Base-by-base conservation (phyloP, 2,329 filamentous ascomycete genomes). In the Emericellopsis cladophorae region DNA sequence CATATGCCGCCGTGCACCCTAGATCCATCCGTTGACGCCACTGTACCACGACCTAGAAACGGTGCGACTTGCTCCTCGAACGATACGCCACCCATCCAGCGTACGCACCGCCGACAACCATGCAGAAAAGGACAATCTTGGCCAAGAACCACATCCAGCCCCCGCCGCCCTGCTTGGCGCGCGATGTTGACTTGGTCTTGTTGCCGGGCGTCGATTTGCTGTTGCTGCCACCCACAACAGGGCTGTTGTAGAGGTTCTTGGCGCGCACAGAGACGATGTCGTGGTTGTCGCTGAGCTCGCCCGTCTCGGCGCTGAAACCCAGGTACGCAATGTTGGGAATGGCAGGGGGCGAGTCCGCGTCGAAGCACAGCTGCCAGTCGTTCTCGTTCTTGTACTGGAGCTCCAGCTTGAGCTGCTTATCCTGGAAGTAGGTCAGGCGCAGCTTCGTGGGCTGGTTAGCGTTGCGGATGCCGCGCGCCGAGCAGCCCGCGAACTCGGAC, bases 221-320 rank as follows among this genome's bases (percentile, higher is more conserved):
- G 48, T 45, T 45, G 55, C 64, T 44, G 60, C 58, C 60, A 49
- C 51, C 59, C 40, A 57, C 55, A 40, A 68, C 64, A 52, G 67
- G 66, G 23, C 64, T 63, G 43, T 74, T 79, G 67, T 96, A 96
- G 46, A 98, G 68, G 62, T 95, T 98, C 69, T 83, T 84, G 43
- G 90, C 81, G 48, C 79, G 71, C 52, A 98, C 75, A 39, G 79
- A 83, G 58, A 96, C 79, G 61, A 98, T 93, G 65, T 98, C 92
- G 71, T 95, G 90, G 71, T 95, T 95, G 66, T 98, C 92, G 62
- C 81, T 87, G 49, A 98, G 76, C 68, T 98, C 90, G 55, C 92
- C 92, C 14, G 92, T 96, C 69, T 96, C 90, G 42, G 86, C 83
- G 51, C 76, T 82, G 65, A 86, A 86, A 44, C 81, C 82, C 22